Conservation (phyloP, 2,329 filamentous ascomycete genomes). For the Lecanoromycetidae sp. region DNA sequence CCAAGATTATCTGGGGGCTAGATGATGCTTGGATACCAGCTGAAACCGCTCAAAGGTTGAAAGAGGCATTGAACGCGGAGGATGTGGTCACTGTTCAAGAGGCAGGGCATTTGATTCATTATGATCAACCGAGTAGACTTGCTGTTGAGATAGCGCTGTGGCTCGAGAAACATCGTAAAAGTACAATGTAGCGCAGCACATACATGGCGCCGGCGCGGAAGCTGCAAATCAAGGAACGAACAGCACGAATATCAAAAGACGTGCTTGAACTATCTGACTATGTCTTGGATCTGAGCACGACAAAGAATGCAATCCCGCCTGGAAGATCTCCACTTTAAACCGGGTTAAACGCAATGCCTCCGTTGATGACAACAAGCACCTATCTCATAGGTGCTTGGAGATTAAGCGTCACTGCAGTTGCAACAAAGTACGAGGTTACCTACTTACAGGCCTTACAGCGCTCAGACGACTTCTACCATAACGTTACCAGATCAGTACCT, state of each 20-base stretch:
- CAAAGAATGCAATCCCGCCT: too few species aligned
- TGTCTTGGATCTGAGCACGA: too few species aligned
- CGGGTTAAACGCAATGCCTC: too few species aligned
- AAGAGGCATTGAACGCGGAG: slow-evolving; percentile 22
- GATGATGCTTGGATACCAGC: slow-evolving; percentile 35
- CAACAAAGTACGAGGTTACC: too few species aligned
- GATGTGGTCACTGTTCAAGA: slow-evolving; percentile 27
- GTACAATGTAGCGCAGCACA: not conserved
- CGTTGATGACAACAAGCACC: too few species aligned
- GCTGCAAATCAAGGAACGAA: not conserved
- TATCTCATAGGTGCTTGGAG: too few species aligned
- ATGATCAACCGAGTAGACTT: slow-evolving; percentile 32
- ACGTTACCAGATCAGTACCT: too few species aligned
- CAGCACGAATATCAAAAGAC: not conserved
- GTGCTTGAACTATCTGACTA: too few species aligned
- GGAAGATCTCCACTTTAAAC: too few species aligned
- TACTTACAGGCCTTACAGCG: too few species aligned
- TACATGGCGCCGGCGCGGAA: not conserved
- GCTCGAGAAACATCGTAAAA: slow-evolving; percentile 18
- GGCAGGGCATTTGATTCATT: slow-evolving; percentile 36
- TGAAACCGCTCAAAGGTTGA: slow-evolving; percentile 27
- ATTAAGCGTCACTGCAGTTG: too few species aligned
- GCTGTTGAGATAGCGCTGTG: slow-evolving; percentile 30
- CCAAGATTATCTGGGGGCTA: slow-evolving; percentile 35
- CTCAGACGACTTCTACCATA: too few species aligned